Conservation (phyloP, 2,329 filamentous ascomycete species). For the Phialophora chinensis region DNA sequence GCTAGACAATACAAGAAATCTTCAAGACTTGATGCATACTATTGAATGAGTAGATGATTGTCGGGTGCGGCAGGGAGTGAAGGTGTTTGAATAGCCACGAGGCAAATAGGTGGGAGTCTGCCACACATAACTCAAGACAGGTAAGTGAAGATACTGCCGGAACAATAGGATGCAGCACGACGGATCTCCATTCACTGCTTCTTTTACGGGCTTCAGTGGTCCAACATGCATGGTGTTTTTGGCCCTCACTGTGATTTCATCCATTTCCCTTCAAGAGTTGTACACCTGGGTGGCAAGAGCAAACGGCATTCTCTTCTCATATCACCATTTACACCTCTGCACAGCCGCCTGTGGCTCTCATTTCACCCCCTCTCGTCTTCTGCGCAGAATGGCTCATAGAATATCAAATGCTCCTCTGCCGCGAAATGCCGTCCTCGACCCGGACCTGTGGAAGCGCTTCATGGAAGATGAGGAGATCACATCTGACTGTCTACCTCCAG, state of each 20-base stretch:
- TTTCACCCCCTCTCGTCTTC: not conserved
- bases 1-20: not conserved
- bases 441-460: slow-evolving; percentile 33
- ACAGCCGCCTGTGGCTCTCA: not conserved
- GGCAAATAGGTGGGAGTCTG: slow-evolving; percentile 10
- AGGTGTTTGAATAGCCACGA: slow-evolving; percentile 29
- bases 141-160: slow-evolving; percentile 28
- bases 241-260: not conserved
- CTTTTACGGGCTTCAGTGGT: slow-evolving; percentile 12
- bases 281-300: slow-evolving; percentile 1
- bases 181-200: slow-evolving; percentile 10
- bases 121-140: slow-evolving; percentile 21
- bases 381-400: slow-evolving; percentile 25
- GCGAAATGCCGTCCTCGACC: slow-evolving; percentile 19
- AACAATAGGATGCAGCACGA: slow-evolving; percentile 13
- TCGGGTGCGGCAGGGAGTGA: slow-evolving; percentile 31
- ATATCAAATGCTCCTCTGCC: slow-evolving; percentile 17
- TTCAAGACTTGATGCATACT: slow-evolving; percentile 14
- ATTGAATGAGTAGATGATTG: slow-evolving; percentile 19
- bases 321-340: not conserved
- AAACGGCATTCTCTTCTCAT: not conserved
- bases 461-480: slow-evolving; percentile 31
- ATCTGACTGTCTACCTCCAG: slow-evolving; percentile 35
- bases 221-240: not conserved
- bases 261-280: not conserved